These are phyloP conservation scores for Nyssa sinensis DNA, from an alignment of 148 eudicot genomes.

Conservation along the genomic window DNA sequence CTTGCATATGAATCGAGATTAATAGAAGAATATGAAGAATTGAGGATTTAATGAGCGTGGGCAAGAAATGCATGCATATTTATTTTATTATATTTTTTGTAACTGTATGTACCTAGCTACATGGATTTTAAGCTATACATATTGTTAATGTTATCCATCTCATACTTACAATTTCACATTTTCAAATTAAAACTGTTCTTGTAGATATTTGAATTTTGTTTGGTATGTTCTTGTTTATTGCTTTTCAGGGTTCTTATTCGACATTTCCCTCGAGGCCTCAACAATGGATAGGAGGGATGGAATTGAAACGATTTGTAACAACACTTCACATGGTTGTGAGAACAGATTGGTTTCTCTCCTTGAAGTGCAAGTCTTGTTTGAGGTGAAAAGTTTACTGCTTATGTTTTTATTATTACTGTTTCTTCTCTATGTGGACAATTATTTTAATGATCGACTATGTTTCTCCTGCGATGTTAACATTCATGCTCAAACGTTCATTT, in stretches of 20 bases:
- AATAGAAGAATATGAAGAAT: too few species aligned
- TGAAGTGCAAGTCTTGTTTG: conserved; percentile 39
- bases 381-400: conserved; percentile 32
- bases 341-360: conserved; percentile 31
- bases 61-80: not conserved
- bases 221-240: not conserved
- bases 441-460: not conserved
- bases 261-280: conserved; percentile 36
- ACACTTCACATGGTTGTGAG: conserved; percentile 34
- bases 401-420: not conserved
- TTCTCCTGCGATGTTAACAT: not conserved
- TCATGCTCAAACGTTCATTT: not conserved
- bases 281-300: conserved; percentile 41
- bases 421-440: not conserved
- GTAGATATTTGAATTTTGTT: not conserved
- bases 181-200: not conserved
- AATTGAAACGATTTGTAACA: conserved; percentile 30
- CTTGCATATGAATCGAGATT: not conserved
- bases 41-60: not conserved
- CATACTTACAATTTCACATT: not conserved
- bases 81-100: too few species aligned
- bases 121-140: not conserved
- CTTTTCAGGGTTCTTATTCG: conserved; percentile 50
- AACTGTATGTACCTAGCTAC: not conserved
- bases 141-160: not conserved